A percentile compares a stretch with the other conserved stretches of the same genome.
phyloP scores from a whole-genome alignment of 2,329 filamentous ascomycete genomes.

The Boeremia exigua region DNA sequence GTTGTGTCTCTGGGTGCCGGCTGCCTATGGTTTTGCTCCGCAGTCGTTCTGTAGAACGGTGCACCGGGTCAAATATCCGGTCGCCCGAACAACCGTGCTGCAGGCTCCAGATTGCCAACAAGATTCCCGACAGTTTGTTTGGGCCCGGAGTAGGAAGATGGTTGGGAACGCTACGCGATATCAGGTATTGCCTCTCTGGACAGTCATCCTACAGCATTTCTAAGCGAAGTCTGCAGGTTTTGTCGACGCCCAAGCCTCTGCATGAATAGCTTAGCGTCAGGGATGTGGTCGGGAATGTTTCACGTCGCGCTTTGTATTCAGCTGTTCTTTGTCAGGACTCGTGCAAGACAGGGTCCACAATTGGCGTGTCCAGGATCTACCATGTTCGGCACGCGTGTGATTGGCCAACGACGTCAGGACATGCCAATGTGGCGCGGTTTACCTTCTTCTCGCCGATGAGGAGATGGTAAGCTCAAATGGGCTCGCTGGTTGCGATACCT shows the following conservation, averaged over 20 bases:
- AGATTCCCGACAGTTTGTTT: too few species aligned
- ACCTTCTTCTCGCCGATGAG: not conserved
- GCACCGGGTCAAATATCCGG: not conserved
- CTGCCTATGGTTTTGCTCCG: not conserved
- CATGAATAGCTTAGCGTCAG: not conserved
- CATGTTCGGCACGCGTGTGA: not conserved
- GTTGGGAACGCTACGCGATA: too few species aligned
- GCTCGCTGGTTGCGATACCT: not conserved
- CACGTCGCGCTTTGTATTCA: not conserved
- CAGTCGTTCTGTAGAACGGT: not conserved
- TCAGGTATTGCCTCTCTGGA: too few species aligned
- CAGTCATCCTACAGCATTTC: too few species aligned
- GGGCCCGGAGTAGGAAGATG: too few species aligned
- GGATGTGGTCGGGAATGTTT: not conserved
- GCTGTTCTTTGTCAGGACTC: not conserved
- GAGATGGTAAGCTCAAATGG: not conserved
- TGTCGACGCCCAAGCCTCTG: too few species aligned
- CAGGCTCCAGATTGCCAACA: not conserved
- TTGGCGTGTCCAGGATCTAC: slow-evolving; percentile 22
- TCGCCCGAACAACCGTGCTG: not conserved
- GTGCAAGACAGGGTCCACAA: slow-evolving; percentile 4
- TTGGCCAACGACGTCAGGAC: not conserved
- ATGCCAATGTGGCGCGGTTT: not conserved
- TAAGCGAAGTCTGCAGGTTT: too few species aligned
- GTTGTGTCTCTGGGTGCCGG: too few species aligned